Percentiles rank a stretch among this genome's conserved stretches.
These are phyloP conservation scores for Heterobasidion occidentale DNA, from an alignment of 1,284 basidiomycete species.

Conservation along the genomic window DNA sequence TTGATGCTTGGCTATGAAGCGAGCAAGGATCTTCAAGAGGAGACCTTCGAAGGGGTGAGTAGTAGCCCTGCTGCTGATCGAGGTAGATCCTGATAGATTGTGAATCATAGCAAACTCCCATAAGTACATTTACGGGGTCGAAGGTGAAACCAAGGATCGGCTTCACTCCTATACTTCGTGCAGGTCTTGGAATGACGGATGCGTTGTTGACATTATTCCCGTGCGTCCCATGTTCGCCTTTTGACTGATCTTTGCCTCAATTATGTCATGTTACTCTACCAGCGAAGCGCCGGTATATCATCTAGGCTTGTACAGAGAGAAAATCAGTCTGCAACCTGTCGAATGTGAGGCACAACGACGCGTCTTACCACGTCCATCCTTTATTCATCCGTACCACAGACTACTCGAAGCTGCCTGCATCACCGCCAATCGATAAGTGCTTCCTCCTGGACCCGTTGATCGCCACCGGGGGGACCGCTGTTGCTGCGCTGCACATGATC, in stretches of 20 bases:
- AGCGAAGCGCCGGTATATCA: constrained; percentile 83
- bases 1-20: constrained; percentile 73
- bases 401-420: constrained; percentile 84
- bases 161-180: constrained; percentile 85
- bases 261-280: not conserved
- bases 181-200: constrained; percentile 92
- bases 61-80: constrained; percentile 5
- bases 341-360: constrained; percentile 54
- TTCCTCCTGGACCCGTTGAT: constrained; percentile 88
- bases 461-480: constrained; percentile 91
- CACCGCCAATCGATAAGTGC: constrained; percentile 73
- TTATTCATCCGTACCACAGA: constrained; percentile 36
- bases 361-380: not conserved
- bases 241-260: not conserved
- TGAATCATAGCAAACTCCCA: constrained; percentile 48
- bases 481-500: constrained; percentile 81
- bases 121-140: constrained; percentile 60
- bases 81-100: not conserved
- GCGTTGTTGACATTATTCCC: constrained; percentile 78
- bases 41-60: constrained; percentile 54
- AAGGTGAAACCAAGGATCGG: constrained; percentile 71
- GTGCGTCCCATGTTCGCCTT: constrained; percentile 29
- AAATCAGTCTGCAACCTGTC: constrained; percentile 84
- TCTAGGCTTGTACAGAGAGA: constrained; percentile 87
- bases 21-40: constrained; percentile 52